Evolutionary conservation across 2,329 filamentous ascomycete species (phyloP).

Genomic region (Dactylellina cionopaga): DNA sequence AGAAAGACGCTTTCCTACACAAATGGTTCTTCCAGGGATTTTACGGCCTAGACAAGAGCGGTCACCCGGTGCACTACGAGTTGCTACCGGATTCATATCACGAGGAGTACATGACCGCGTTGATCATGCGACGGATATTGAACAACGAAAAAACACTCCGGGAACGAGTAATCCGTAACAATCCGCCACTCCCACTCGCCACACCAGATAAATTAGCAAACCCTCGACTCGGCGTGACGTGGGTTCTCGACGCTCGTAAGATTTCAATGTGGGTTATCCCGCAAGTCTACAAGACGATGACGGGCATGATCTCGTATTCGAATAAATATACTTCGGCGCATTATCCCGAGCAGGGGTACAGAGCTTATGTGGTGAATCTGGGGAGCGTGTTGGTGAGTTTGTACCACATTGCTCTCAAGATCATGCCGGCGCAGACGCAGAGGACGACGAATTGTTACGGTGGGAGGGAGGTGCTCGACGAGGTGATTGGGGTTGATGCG

Average conservation of each 20-base stretch:
- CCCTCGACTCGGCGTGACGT: slow-evolving; percentile 28
- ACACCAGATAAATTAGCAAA: slow-evolving; percentile 32
- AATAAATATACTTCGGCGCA: slow-evolving; percentile 48
- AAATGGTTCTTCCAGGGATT: slow-evolving; percentile 49
- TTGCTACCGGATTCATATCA: slow-evolving; percentile 36
- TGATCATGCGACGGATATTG: slow-evolving; percentile 34
- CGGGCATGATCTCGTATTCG: slow-evolving; percentile 43
- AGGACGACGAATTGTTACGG: slow-evolving; percentile 47
- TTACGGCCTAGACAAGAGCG: slow-evolving; percentile 39
- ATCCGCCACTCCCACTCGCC: slow-evolving; percentile 8
- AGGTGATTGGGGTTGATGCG: slow-evolving; percentile 26
- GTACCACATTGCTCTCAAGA: slow-evolving; percentile 44
- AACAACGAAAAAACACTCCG: slow-evolving; percentile 46
- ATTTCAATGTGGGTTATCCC: slow-evolving; percentile 39
- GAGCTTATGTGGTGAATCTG: slow-evolving; percentile 40
- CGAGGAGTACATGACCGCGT: slow-evolving; percentile 33
- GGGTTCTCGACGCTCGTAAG: slow-evolving; percentile 38
- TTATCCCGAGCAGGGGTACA: slow-evolving; percentile 43
- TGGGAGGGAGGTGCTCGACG: slow-evolving; percentile 40
- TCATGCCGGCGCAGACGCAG: slow-evolving; percentile 50
- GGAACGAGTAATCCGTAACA: slow-evolving; percentile 15
- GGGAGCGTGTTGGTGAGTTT: slow-evolving; percentile 46
- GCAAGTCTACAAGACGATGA: slow-evolving; percentile 45
- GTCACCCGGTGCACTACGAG: slow-evolving; percentile 43
- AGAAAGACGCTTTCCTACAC: slow-evolving; percentile 20